Percentiles rank a stretch among this genome's conserved stretches.
Evolutionary conservation across 2,329 filamentous ascomycete species (phyloP).

Genomic region (Biscogniauxia sp.): DNA sequence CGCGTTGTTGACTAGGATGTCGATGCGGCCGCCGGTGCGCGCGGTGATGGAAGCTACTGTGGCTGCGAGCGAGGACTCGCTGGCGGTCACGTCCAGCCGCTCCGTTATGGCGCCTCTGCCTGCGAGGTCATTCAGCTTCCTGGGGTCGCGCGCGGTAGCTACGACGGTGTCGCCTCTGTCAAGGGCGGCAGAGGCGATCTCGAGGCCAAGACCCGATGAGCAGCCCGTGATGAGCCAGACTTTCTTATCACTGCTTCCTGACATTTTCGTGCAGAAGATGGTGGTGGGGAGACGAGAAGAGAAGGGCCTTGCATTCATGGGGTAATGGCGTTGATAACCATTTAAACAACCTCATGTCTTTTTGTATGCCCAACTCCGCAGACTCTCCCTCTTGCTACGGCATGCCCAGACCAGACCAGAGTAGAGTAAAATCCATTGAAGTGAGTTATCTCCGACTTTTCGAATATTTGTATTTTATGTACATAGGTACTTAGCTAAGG

Average conservation of each 20-base stretch:
- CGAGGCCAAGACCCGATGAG: slow-evolving; percentile 9
- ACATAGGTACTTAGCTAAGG: too few species aligned
- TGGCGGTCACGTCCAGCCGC: slow-evolving; percentile 8
- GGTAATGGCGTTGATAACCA: too few species aligned
- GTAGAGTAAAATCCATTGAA: too few species aligned
- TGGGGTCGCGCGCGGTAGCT: slow-evolving; percentile 10
- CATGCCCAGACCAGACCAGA: too few species aligned
- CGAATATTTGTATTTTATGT: too few species aligned
- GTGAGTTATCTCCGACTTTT: too few species aligned
- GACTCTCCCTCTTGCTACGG: too few species aligned
- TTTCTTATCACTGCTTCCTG: background rate
- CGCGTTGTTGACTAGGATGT: slow-evolving; percentile 1
- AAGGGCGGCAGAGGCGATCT: slow-evolving; percentile 8
- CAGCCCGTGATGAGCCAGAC: slow-evolving; percentile 13
- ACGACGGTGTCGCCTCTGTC: slow-evolving; percentile 10
- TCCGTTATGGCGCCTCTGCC: slow-evolving; percentile 5
- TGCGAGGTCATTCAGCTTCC: slow-evolving; percentile 2
- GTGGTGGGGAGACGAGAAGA: too few species aligned
- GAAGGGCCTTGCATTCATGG: too few species aligned
- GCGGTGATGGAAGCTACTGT: background rate
- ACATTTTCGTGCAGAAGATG: too few species aligned
- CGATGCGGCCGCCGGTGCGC: slow-evolving; percentile 7
- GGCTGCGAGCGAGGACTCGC: slow-evolving; percentile 2
- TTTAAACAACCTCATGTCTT: too few species aligned
- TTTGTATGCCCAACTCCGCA: too few species aligned